Evolutionary conservation across 257 asterid genomes (phyloP).

Genomic region (Solanum bulbocastanum): DNA sequence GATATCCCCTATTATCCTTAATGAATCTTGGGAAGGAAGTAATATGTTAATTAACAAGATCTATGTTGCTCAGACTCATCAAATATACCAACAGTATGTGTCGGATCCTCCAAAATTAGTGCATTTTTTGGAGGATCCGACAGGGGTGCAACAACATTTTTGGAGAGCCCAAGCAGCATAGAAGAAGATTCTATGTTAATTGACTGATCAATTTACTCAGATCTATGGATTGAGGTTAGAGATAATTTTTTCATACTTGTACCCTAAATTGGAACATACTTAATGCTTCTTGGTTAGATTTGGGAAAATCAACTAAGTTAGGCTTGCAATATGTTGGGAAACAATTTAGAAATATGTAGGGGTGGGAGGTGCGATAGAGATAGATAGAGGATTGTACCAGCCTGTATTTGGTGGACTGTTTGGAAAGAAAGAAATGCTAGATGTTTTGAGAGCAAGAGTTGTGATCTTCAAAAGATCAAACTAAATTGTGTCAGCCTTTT

Average conservation of each 20-base stretch:
- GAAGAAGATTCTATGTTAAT: neutral
- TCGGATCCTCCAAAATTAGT: neutral
- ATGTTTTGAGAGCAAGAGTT: too few relatives aligned
- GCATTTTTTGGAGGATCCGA: neutral
- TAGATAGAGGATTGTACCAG: too few relatives aligned
- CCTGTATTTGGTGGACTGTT: too few relatives aligned
- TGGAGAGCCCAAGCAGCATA: neutral
- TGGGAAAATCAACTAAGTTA: too few relatives aligned
- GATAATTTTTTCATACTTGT: neutral
- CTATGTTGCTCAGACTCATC: neutral
- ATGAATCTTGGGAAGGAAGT: neutral
- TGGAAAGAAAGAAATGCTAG: too few relatives aligned
- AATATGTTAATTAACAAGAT: neutral
- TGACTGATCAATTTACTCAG: neutral
- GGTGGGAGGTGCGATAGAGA: too few relatives aligned
- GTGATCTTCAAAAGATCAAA: too few relatives aligned
- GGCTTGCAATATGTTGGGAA: too few relatives aligned
- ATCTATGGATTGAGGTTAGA: neutral
- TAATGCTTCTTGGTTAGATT: too few relatives aligned
- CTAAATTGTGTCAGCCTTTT: too few relatives aligned
- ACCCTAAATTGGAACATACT: too few relatives aligned
- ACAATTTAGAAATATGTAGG: too few relatives aligned
- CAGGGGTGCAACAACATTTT: neutral
- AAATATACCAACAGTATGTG: neutral
- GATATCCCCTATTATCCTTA: neutral